phyloP scores from a whole-genome alignment of 2,329 filamentous ascomycete species.

The Ophiostoma perfectum region DNA sequence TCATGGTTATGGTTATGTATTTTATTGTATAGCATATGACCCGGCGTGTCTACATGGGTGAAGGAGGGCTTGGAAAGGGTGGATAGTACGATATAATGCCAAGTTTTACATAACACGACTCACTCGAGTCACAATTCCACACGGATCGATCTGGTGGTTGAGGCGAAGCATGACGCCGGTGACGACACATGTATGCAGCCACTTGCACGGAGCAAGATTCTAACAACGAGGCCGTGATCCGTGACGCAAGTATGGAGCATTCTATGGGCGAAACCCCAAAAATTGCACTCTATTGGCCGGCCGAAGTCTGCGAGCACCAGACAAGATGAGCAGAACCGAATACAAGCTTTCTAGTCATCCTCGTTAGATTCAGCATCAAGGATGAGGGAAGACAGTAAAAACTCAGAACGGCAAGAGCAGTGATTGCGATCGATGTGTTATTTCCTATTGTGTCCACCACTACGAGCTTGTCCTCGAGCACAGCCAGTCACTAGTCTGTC shows the following conservation, averaged over 20 bases:
- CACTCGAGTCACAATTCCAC: too few species aligned
- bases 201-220: too few species aligned
- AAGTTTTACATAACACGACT: too few species aligned
- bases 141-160: too few species aligned
- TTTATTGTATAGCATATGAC: conserved; percentile 3
- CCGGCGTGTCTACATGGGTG: background rate
- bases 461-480: background rate
- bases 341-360: background rate
- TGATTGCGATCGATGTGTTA: background rate
- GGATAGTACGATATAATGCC: background rate
- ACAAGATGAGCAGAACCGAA: background rate
- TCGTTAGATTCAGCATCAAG: background rate
- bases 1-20: background rate
- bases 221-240: background rate
- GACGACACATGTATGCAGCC: too few species aligned
- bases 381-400: background rate
- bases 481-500: background rate
- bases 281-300: too few species aligned
- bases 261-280: too few species aligned
- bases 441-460: background rate
- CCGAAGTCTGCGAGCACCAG: background rate
- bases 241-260: background rate
- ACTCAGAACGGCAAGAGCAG: background rate
- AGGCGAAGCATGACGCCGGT: too few species aligned
- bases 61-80: background rate